Evolutionary conservation across 495 filamentous ascomycete genomes (phyloP).

Genomic region (Margaritispora aquatica): DNA sequence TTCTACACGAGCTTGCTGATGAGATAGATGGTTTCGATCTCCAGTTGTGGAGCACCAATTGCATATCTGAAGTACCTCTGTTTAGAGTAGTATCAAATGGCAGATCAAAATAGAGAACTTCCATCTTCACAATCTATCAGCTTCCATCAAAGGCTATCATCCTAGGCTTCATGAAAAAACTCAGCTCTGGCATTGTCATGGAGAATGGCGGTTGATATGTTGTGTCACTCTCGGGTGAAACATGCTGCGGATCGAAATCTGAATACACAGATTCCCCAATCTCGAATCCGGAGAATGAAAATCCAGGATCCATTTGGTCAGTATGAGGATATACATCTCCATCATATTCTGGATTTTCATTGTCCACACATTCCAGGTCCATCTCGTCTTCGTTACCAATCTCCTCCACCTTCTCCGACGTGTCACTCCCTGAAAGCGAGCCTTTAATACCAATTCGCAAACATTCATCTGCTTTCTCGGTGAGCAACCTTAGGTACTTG

Average conservation of each 20-base stretch:
- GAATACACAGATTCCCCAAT: neutral
- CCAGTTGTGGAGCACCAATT: too few species aligned
- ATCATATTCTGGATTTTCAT: neutral
- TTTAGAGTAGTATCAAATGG: neutral
- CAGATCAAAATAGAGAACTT: too few species aligned
- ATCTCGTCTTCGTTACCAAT: neutral
- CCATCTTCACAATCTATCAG: neutral
- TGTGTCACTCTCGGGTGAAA: neutral
- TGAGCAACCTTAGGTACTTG: neutral
- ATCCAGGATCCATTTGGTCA: neutral
- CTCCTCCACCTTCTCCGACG: neutral
- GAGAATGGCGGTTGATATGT: neutral
- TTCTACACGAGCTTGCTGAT: too few species aligned
- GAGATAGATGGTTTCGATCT: too few species aligned
- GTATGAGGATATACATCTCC: neutral
- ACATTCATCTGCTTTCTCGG: neutral
- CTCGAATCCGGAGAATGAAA: neutral
- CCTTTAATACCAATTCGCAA: neutral
- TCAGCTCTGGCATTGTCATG: neutral
- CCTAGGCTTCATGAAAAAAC: neutral
- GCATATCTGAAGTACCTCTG: too few species aligned
- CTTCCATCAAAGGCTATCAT: neutral
- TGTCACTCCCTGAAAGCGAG: neutral
- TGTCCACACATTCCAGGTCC: neutral
- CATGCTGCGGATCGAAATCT: neutral